Percentiles rank a stretch among this genome's conserved stretches.
Conservation (phyloP, 2,329 filamentous ascomycete species). For the Colletotrichum trifolii region DNA sequence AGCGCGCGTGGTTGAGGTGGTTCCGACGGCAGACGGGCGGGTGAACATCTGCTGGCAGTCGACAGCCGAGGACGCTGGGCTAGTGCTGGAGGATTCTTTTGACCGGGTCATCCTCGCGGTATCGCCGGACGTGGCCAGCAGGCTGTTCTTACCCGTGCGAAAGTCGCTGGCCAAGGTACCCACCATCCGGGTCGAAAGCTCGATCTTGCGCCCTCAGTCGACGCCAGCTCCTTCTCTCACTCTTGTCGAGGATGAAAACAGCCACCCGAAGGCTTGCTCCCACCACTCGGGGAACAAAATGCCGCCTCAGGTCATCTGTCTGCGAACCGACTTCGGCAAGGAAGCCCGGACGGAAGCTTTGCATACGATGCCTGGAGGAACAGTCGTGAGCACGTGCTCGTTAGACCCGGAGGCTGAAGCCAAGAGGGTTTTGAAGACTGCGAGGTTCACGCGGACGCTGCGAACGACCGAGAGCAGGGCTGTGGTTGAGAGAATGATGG, state of each 20-base stretch:
- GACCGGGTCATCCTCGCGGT: conserved; percentile 66
- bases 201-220: conserved; percentile 48
- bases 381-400: conserved; percentile 65
- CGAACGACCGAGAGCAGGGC: conserved; percentile 59
- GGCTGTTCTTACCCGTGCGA: conserved; percentile 57
- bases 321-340: conserved; percentile 48
- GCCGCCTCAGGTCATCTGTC: conserved; percentile 47
- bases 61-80: conserved; percentile 9
- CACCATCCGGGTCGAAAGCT: conserved; percentile 58
- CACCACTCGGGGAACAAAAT: conserved; percentile 42
- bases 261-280: conserved; percentile 39
- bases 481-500: conserved; percentile 59
- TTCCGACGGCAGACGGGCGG: conserved; percentile 39
- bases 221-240: conserved; percentile 16
- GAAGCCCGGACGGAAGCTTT: conserved; percentile 59
- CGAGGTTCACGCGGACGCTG: conserved; percentile 64
- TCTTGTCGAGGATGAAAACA: conserved; percentile 21
- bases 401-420: conserved; percentile 49
- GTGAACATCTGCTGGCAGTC: conserved; percentile 49
- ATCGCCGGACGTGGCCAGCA: conserved; percentile 62
- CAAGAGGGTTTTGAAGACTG: conserved; percentile 54
- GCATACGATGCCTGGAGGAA: conserved; percentile 61
- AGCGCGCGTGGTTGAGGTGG: conserved; percentile 50
- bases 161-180: conserved; percentile 56
- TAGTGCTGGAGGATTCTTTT: conserved; percentile 50